phyloP scores from a whole-genome alignment of 2,329 filamentous ascomycete species.

The Fusarium sp. region DNA sequence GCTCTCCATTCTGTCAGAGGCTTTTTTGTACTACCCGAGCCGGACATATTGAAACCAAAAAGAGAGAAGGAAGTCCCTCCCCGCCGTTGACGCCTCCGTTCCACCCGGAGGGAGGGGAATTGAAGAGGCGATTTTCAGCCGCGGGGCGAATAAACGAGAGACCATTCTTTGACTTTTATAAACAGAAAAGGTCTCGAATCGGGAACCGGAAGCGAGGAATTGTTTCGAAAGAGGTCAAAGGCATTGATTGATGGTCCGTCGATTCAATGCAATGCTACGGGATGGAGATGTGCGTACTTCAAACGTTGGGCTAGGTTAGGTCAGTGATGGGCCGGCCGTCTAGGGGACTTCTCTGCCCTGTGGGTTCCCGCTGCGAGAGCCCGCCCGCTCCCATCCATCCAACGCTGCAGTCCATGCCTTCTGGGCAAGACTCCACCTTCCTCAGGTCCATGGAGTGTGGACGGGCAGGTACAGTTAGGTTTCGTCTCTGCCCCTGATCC shows the following conservation, averaged over 20 bases:
- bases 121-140: conserved; percentile 14
- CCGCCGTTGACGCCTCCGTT: conserved; percentile 21
- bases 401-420: too few relatives aligned
- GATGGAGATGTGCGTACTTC: conserved; percentile 13
- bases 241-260: conserved; percentile 9
- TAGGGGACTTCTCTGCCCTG: conserved; percentile 16
- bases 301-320: conserved; percentile 4
- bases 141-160: conserved; percentile 8
- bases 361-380: conserved; percentile 37
- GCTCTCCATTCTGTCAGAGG: not conserved
- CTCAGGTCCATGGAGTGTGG: not conserved
- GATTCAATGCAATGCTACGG: conserved; percentile 3
- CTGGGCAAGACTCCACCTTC: conserved; percentile 12
- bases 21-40: conserved; percentile 13
- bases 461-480: conserved; percentile 9
- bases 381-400: conserved; percentile 16
- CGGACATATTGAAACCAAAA: not conserved
- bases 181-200: conserved; percentile 1
- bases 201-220: conserved; percentile 12
- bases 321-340: conserved; percentile 15
- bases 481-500: conserved; percentile 39
- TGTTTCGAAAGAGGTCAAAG: not conserved
- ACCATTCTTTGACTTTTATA: not conserved
- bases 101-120: conserved; percentile 11
- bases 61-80: not conserved